Conservation (phyloP, 768 basidiomycete genomes). For the Rossbeevera mucosa region DNA sequence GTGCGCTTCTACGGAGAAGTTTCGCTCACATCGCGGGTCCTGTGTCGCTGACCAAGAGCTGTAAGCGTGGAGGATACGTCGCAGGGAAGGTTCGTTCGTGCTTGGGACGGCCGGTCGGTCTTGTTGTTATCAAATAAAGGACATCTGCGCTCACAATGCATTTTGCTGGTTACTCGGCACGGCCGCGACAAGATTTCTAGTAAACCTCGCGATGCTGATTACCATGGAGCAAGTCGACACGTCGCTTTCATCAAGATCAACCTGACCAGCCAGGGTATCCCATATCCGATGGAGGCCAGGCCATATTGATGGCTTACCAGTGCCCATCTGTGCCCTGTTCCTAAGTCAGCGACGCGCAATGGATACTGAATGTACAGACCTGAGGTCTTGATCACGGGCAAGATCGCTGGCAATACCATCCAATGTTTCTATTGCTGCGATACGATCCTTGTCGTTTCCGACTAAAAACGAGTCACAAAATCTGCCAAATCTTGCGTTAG, state of each 20-base stretch:
- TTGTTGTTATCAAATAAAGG: not conserved
- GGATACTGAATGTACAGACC: conserved; percentile 20
- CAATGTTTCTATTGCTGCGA: conserved; percentile 33
- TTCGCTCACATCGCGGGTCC: conserved; percentile 50
- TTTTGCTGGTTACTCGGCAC: conserved; percentile 63
- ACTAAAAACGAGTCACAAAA: conserved; percentile 41
- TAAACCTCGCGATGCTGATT: conserved; percentile 65
- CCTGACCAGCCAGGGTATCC: conserved; percentile 34
- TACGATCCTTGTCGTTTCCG: conserved; percentile 18
- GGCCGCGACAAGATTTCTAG: conserved; percentile 79
- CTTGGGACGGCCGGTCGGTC: conserved; percentile 36
- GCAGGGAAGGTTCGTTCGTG: conserved; percentile 65
- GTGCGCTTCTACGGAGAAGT: conserved; percentile 1
- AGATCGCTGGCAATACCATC: conserved; percentile 50
- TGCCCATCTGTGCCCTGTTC: conserved; percentile 34
- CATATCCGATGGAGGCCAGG: conserved; percentile 51
- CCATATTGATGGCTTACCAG: conserved; percentile 49
- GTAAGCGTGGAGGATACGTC: conserved; percentile 63
- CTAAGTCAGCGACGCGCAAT: not conserved
- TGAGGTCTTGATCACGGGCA: conserved; percentile 39
- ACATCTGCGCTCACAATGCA: conserved; percentile 57
- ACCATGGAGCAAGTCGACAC: conserved; percentile 38
- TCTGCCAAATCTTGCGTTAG: conserved; percentile 35
- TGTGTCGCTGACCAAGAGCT: conserved; percentile 73
- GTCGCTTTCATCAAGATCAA: conserved; percentile 32